Evolutionary conservation across 805 yeast species (phyloP).

Genomic region (Torulaspora franciscae): DNA sequence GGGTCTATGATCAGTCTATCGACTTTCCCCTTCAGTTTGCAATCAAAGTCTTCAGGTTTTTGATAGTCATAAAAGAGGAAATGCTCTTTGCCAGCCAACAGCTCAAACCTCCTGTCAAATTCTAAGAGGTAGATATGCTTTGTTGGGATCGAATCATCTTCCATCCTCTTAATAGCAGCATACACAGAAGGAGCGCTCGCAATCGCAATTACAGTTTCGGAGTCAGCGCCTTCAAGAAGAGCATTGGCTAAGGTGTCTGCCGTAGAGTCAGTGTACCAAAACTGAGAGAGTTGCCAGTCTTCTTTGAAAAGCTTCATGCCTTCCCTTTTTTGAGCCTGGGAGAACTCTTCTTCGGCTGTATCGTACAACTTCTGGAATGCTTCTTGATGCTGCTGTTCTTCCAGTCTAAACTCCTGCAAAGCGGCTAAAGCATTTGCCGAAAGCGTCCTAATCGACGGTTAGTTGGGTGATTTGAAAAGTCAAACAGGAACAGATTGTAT

Average conservation of each 20-base stretch:
- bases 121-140: slow-evolving; percentile 70
- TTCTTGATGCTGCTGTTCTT: slow-evolving; percentile 54
- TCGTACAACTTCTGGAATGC: slow-evolving; percentile 51
- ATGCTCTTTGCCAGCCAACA: slow-evolving; percentile 61
- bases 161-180: slow-evolving; percentile 65
- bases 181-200: slow-evolving; percentile 91
- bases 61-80: slow-evolving; percentile 75
- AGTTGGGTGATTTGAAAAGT: not conserved
- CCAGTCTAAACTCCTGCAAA: slow-evolving; percentile 57
- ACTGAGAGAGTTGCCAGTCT: slow-evolving; percentile 93
- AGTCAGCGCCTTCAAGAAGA: slow-evolving; percentile 69
- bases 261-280: slow-evolving; percentile 79
- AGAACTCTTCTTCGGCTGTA: slow-evolving; percentile 49
- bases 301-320: slow-evolving; percentile 76
- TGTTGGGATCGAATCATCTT: slow-evolving; percentile 52
- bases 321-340: slow-evolving; percentile 33
- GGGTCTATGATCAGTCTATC: slow-evolving; percentile 80
- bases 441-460: slow-evolving; percentile 24
- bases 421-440: slow-evolving; percentile 51
- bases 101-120: slow-evolving; percentile 68
- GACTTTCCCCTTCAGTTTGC: slow-evolving; percentile 52
- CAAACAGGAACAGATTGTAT: not conserved
- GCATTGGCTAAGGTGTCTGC: slow-evolving; percentile 66
- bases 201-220: slow-evolving; percentile 63
- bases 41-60: slow-evolving; percentile 58